These are phyloP conservation scores for Diaporthe vexans DNA, from an alignment of 2,329 filamentous ascomycete species.

Conservation along the genomic window DNA sequence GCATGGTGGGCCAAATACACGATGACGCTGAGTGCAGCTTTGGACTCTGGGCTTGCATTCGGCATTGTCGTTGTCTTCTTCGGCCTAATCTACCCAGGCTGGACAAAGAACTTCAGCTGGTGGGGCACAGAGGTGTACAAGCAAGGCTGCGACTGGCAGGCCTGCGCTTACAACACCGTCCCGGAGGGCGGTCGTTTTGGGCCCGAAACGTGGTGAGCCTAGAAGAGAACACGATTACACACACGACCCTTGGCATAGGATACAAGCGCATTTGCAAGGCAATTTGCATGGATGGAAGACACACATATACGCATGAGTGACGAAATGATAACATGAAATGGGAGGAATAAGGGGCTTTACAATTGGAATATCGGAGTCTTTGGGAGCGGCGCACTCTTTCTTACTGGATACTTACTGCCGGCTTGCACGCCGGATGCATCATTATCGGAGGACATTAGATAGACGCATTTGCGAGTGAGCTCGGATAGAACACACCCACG, in stretches of 20 bases:
- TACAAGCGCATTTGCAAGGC: conserved; percentile 2
- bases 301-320: conserved; percentile 10
- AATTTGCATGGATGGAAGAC: conserved; percentile 5
- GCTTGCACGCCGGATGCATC: neutral
- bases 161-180: conserved; percentile 78
- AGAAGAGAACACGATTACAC: neutral
- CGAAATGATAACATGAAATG: conserved; percentile 29
- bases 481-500: conserved; percentile 17
- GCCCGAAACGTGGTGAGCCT: conserved; percentile 68
- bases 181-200: conserved; percentile 76
- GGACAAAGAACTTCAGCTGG: conserved; percentile 81
- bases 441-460: conserved; percentile 15
- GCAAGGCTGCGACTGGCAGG: conserved; percentile 86
- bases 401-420: conserved; percentile 15
- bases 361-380: conserved; percentile 2
- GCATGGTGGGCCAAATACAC: conserved; percentile 94
- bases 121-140: conserved; percentile 93
- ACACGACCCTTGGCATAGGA: neutral
- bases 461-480: conserved; percentile 13
- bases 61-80: conserved; percentile 89
- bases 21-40: conserved; percentile 86
- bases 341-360: neutral
- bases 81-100: conserved; percentile 85
- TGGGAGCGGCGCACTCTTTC: conserved; percentile 8
- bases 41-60: conserved; percentile 87